Evolutionary conservation across 768 basidiomycete species (phyloP).

Genomic region (Tulasnella sp.): DNA sequence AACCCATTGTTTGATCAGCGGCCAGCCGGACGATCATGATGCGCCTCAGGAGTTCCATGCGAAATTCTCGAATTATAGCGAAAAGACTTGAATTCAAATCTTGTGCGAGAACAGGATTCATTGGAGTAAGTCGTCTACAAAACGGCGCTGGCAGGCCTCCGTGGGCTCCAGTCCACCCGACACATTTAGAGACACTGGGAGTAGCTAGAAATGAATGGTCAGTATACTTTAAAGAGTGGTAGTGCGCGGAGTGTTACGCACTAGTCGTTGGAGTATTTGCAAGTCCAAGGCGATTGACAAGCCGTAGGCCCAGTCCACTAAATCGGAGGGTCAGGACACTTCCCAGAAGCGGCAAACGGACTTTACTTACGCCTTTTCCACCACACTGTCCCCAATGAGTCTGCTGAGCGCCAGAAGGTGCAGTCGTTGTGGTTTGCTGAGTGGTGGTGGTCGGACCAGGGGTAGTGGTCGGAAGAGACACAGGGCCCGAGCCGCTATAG

Average conservation of each 20-base stretch:
- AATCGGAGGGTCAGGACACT: not conserved
- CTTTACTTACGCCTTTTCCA: not conserved
- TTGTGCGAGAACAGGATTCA: not conserved
- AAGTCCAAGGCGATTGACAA: not conserved
- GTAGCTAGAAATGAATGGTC: not conserved
- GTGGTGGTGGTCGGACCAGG: constrained; percentile 15
- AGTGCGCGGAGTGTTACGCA: not conserved
- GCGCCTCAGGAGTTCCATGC: not conserved
- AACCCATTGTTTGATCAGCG: not conserved
- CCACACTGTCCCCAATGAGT: not conserved
- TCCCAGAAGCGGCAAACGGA: not conserved
- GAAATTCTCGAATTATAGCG: not conserved
- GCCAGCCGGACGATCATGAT: not conserved
- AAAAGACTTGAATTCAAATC: not conserved
- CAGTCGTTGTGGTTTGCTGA: not conserved
- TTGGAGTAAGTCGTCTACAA: not conserved
- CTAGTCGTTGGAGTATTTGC: constrained; percentile 6
- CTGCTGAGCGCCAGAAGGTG: constrained; percentile 6
- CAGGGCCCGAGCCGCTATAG: constrained; percentile 24
- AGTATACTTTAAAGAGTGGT: not conserved
- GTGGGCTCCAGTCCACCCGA: not conserved
- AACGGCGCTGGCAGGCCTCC: not conserved
- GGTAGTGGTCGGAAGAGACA: constrained; percentile 23
- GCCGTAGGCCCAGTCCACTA: not conserved
- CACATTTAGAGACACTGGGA: not conserved